A percentile compares a stretch with the other conserved stretches of the same genome.
Evolutionary conservation across 176 grass and related monocot genomes (phyloP).

Genomic region (Stipa capillata): DNA sequence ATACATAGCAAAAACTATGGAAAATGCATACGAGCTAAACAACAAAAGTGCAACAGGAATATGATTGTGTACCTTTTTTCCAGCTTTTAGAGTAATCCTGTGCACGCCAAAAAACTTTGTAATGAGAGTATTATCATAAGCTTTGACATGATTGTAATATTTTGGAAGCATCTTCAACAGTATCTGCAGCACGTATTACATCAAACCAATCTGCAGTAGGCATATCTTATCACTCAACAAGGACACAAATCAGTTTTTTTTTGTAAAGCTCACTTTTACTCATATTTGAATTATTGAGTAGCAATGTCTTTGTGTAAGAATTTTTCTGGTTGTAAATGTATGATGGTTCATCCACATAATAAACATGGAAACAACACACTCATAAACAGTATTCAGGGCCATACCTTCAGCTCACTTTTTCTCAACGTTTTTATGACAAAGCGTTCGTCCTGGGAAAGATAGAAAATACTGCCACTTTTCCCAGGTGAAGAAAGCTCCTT

Average conservation of each 20-base stretch:
- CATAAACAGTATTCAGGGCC: neutral
- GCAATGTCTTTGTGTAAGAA: neutral
- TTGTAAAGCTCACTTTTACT: conserved; percentile 8
- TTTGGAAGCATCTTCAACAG: conserved; percentile 98
- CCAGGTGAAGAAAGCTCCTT: conserved; percentile 98
- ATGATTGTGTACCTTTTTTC: conserved; percentile 57
- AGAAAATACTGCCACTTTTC: conserved; percentile 99
- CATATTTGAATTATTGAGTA: neutral
- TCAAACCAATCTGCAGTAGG: conserved; percentile 62
- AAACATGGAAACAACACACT: conserved; percentile 1
- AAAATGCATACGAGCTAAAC: conserved; percentile 8
- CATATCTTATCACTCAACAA: conserved; percentile 42
- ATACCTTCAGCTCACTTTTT: conserved; percentile 90
- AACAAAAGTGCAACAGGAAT: neutral
- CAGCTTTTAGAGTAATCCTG: conserved; percentile 72
- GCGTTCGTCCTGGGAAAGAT: conserved; percentile 95
- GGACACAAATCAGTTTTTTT: conserved; percentile 1
- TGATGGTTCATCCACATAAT: neutral
- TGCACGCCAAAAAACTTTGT: conserved; percentile 98
- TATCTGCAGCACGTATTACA: conserved; percentile 73
- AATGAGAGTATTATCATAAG: conserved; percentile 98
- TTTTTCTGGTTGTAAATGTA: neutral
- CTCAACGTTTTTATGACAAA: conserved; percentile 97
- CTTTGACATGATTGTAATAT: conserved; percentile 96
- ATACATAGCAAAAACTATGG: conserved; percentile 10